These are phyloP conservation scores for Mrakia gelida DNA, from an alignment of 768 basidiomycete genomes.

Conservation along the genomic window DNA sequence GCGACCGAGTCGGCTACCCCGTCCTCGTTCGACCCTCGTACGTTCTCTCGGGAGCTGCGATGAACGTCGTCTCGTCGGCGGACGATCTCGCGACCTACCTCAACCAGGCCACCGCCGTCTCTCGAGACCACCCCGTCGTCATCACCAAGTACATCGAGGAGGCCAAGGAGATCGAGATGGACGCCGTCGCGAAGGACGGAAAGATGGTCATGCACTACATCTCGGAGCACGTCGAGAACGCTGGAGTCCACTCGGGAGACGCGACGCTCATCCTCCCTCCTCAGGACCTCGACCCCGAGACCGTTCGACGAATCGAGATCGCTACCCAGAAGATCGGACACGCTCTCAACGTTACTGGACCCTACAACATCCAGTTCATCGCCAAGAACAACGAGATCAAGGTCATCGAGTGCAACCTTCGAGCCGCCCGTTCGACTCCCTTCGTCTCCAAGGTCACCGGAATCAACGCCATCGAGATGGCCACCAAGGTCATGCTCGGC, in stretches of 20 bases:
- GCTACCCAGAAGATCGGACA: slow-evolving; percentile 97
- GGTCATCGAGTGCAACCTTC: slow-evolving; percentile 98
- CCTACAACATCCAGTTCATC: slow-evolving; percentile 99
- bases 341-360: slow-evolving; percentile 94
- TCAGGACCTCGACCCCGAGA: slow-evolving; percentile 95
- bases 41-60: slow-evolving; percentile 97
- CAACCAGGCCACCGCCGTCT: slow-evolving; percentile 91
- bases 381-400: slow-evolving; percentile 99
- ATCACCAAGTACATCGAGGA: slow-evolving; percentile 99
- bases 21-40: slow-evolving; percentile 97
- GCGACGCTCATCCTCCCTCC: slow-evolving; percentile 97
- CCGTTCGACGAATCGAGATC: slow-evolving; percentile 91
- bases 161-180: slow-evolving; percentile 99
- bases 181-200: slow-evolving; percentile 92
- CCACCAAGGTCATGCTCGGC: slow-evolving; percentile 96
- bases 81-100: slow-evolving; percentile 90
- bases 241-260: slow-evolving; percentile 97
- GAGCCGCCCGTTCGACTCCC: slow-evolving; percentile 95
- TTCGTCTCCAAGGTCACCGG: slow-evolving; percentile 99
- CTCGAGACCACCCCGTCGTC: slow-evolving; percentile 92
- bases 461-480: slow-evolving; percentile 96
- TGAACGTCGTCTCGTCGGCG: slow-evolving; percentile 95
- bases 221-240: slow-evolving; percentile 98
- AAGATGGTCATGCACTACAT: slow-evolving; percentile 99
- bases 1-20: slow-evolving; percentile 87